These are phyloP conservation scores for Cinnamomum chago DNA, from an alignment of 164 flowering plant genomes.

Conservation along the genomic window DNA sequence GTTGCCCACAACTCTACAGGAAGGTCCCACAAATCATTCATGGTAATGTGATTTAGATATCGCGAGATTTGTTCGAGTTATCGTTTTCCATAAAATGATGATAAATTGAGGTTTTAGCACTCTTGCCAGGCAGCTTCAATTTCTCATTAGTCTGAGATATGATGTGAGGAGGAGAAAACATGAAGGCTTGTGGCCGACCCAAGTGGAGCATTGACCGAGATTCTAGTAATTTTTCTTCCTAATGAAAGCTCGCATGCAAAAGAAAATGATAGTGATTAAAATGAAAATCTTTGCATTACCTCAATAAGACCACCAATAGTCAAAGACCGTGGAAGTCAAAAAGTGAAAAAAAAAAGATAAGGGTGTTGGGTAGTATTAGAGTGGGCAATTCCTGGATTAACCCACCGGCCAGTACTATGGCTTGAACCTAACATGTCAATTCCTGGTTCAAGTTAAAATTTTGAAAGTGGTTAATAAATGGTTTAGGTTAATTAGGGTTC, in stretches of 20 bases:
- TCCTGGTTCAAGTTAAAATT: not conserved
- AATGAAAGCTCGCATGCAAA: conserved; percentile 3
- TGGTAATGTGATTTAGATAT: not conserved
- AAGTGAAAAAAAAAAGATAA: not conserved
- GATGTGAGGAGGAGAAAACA: not conserved
- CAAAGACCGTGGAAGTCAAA: not conserved
- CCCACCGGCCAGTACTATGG: not conserved
- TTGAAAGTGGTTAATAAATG: too few species aligned
- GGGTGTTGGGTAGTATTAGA: not conserved
- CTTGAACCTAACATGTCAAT: too few species aligned
- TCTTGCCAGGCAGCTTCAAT: not conserved
- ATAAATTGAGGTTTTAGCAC: too few species aligned
- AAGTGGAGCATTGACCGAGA: not conserved
- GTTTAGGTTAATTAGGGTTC: too few species aligned
- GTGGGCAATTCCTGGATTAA: not conserved
- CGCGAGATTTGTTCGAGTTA: not conserved
- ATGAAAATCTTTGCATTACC: not conserved
- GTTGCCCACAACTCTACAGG: not conserved
- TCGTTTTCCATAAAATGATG: not conserved
- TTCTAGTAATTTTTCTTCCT: not conserved
- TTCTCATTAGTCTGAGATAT: not conserved
- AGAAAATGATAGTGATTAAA: not conserved
- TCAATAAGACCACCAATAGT: not conserved
- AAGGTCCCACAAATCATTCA: not conserved
- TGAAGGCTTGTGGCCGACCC: not conserved